A percentile compares a stretch with the other conserved stretches of the same genome.
These are phyloP conservation scores for Podospora pseudopauciseta DNA, from an alignment of 495 filamentous ascomycete species.

Conservation along the genomic window DNA sequence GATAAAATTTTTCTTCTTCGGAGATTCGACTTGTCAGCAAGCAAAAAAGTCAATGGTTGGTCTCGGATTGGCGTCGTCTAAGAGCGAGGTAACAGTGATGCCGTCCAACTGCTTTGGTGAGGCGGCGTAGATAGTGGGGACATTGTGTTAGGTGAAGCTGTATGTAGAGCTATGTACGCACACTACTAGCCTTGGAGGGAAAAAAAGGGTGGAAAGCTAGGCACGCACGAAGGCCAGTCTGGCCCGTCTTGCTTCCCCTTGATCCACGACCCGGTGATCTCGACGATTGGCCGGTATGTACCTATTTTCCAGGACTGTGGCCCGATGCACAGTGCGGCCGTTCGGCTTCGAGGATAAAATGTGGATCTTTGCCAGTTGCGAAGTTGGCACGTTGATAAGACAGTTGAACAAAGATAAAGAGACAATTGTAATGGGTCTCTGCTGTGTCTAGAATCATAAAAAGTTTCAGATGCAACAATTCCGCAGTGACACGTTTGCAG, in stretches of 20 bases:
- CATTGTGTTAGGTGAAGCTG: background rate
- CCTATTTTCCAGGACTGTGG: conserved; percentile 7
- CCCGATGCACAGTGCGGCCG: conserved; percentile 4
- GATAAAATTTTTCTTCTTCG: background rate
- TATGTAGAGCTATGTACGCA: background rate
- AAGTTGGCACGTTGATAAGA: background rate
- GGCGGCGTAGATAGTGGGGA: conserved; percentile 8
- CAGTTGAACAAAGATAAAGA: background rate
- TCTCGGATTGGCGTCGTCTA: background rate
- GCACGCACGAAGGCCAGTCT: background rate
- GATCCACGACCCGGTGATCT: conserved; percentile 24
- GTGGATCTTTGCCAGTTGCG: background rate
- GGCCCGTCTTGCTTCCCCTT: background rate
- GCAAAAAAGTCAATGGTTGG: background rate
- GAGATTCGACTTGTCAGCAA: background rate
- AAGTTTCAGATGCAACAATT: background rate
- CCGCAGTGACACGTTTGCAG: background rate
- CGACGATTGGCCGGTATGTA: conserved; percentile 21
- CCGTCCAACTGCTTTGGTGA: background rate
- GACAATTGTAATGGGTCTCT: background rate
- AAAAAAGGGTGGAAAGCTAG: background rate
- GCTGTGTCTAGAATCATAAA: background rate
- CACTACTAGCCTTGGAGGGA: background rate
- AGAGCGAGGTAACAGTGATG: conserved; percentile 2
- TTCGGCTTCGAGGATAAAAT: background rate